Evolutionary conservation across 2,329 filamentous ascomycete species (phyloP).

Genomic region (Emydomyces testavorans): DNA sequence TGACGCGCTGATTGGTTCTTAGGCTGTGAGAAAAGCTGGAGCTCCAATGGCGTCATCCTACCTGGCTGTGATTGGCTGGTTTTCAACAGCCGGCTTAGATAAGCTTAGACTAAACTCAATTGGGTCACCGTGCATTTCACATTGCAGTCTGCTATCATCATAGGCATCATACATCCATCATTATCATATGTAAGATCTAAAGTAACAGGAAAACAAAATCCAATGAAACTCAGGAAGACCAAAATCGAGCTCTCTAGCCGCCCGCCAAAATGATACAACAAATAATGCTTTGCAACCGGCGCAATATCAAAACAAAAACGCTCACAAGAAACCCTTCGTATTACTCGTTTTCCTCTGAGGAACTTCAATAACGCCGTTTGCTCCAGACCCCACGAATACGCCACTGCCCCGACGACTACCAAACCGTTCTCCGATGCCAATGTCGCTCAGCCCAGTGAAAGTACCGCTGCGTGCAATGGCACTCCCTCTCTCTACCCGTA

Average conservation of each 20-base stretch:
- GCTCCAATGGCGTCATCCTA: slow-evolving; percentile 10
- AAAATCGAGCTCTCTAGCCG: no score
- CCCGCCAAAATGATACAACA: no score
- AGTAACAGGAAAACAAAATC: background rate
- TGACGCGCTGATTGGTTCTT: background rate
- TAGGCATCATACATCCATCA: background rate
- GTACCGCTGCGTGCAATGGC: slow-evolving; percentile 20
- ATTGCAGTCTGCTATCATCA: background rate
- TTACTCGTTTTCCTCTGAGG: slow-evolving; percentile 59
- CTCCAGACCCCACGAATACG: slow-evolving; percentile 27
- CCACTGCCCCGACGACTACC: slow-evolving; percentile 31
- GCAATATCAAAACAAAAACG: background rate
- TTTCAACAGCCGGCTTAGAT: background rate
- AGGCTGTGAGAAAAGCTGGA: background rate
- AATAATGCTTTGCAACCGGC: no score
- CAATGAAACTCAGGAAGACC: no score
- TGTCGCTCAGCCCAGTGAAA: slow-evolving; percentile 29
- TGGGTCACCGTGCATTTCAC: background rate
- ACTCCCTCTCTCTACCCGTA: slow-evolving; percentile 52
- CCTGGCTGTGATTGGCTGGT: background rate
- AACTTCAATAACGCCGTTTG: slow-evolving; percentile 38
- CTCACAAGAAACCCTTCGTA: slow-evolving; percentile 65
- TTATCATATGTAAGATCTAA: background rate
- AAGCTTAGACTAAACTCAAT: background rate
- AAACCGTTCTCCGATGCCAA: slow-evolving; percentile 21